Base-by-base conservation (phyloP, 2,329 filamentous ascomycete genomes). In the Microthyrium microscopicum region DNA sequence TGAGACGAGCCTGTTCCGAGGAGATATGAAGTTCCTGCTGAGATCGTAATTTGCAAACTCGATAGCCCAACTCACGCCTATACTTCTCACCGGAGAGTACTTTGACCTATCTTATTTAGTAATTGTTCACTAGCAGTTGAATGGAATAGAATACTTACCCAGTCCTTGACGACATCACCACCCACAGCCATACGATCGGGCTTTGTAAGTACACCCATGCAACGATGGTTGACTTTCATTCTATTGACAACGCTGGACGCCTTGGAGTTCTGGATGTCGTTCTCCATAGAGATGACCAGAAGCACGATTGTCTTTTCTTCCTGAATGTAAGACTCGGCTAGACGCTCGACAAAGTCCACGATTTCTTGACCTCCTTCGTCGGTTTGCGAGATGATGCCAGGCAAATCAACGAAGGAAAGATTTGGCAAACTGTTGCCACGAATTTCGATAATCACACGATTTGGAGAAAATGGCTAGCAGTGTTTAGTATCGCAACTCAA, bases 361-460 rank as follows among this genome's bases (percentile, higher is more conserved):
- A 87, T 58, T 36, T 79, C 79, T 7, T 68, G 61, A 12, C 85
- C 73, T 12, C 36, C 36, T 16, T 38, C 3, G 69, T 60, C 2
- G 34, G 11, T 12, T 25, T 18, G 22, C 9, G n/a, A 22, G 3
- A 24, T 29, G 3, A 25, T 18, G 0, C 84, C 84, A 0, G 84
- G 84, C 1, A 93, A 62, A 39, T 93, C 84, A 39, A 81, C 87
- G 44, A 93, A 91, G 0, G 77, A 82, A 0, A 93, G 50, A 5
- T 81, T 73, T 0, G 81, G 76, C 0, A 87, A 63, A 0, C 62
- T 64, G 0, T 78, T 77, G 0, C 76, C 77, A 0, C 71, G 71
- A 18, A 93, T 83, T 33, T 83, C 70, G 0, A 93, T 59, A 0
- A 74, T 68, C 0, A 93, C 74, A 0, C 84, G 66, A 41, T 93